Evolutionary conservation across 2,329 filamentous ascomycete species (phyloP).

Genomic region (Pestalotiopsis fici): DNA sequence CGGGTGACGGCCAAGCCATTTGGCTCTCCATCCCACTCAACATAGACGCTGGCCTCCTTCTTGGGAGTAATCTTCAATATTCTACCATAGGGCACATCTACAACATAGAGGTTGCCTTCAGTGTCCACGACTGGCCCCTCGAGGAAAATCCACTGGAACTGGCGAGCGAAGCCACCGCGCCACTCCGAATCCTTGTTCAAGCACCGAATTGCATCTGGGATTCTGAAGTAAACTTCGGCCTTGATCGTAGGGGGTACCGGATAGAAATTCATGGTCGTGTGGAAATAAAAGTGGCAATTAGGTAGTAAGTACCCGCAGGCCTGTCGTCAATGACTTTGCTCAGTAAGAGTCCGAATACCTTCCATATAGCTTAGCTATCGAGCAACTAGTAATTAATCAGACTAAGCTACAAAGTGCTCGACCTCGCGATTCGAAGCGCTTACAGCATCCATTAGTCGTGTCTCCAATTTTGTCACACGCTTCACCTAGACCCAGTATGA

Average conservation of each 20-base stretch:
- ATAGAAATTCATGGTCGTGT: slow-evolving; percentile 34
- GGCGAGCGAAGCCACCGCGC: slow-evolving; percentile 34
- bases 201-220: slow-evolving; percentile 35
- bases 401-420: background rate
- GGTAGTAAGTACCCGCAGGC: background rate
- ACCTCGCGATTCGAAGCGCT: background rate
- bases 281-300: background rate
- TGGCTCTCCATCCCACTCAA: slow-evolving; percentile 40
- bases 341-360: background rate
- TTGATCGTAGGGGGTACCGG: slow-evolving; percentile 30
- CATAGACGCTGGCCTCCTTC: slow-evolving; percentile 30
- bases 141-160: slow-evolving; percentile 39
- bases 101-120: slow-evolving; percentile 35
- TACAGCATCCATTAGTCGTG: background rate
- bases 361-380: background rate
- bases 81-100: slow-evolving; percentile 40
- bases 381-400: too few relatives aligned
- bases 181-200: slow-evolving; percentile 35
- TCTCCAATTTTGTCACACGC: background rate
- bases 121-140: slow-evolving; percentile 35
- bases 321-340: background rate
- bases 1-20: slow-evolving; percentile 36
- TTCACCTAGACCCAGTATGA: background rate
- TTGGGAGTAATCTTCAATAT: slow-evolving; percentile 33
- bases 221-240: slow-evolving; percentile 34